A percentile compares a stretch with the other conserved stretches of the same genome.
Conservation (phyloP, 1,284 basidiomycete genomes). For the Mycena sp. region DNA sequence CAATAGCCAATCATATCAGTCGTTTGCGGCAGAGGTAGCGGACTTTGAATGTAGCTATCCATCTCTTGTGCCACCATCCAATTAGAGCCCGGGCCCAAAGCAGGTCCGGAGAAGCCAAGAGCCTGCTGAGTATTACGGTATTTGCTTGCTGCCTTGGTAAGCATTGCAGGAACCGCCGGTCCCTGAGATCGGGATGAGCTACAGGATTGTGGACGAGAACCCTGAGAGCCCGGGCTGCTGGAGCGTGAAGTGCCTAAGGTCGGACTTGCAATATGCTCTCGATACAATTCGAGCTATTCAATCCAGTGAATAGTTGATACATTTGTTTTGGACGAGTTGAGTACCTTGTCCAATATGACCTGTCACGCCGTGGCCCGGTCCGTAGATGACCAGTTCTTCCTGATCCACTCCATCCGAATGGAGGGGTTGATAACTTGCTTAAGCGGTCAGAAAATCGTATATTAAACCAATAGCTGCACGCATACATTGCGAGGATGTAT, state of each 20-base stretch:
- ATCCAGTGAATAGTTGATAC: too few relatives aligned
- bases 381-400: not conserved
- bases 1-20: slow-evolving; percentile 2
- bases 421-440: not conserved
- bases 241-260: not conserved
- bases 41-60: slow-evolving; percentile 10
- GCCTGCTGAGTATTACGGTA: slow-evolving; percentile 1
- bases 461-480: not conserved
- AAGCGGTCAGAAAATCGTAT: not conserved
- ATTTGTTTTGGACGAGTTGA: too few relatives aligned
- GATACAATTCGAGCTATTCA: slow-evolving; percentile 8
- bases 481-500: too few relatives aligned
- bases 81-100: not conserved
- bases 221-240: slow-evolving; percentile 9
- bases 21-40: not conserved
- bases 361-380: too few relatives aligned
- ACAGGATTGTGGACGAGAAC: too few relatives aligned
- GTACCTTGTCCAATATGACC: too few relatives aligned
- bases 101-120: not conserved
- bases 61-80: not conserved
- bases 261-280: not conserved
- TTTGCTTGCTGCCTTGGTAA: not conserved
- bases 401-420: slow-evolving; percentile 1
- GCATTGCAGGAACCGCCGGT: slow-evolving; percentile 4
- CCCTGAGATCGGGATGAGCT: slow-evolving; percentile 6